Evolutionary conservation across 768 basidiomycete genomes (phyloP).

Genomic region (Amylocystis lapponica): DNA sequence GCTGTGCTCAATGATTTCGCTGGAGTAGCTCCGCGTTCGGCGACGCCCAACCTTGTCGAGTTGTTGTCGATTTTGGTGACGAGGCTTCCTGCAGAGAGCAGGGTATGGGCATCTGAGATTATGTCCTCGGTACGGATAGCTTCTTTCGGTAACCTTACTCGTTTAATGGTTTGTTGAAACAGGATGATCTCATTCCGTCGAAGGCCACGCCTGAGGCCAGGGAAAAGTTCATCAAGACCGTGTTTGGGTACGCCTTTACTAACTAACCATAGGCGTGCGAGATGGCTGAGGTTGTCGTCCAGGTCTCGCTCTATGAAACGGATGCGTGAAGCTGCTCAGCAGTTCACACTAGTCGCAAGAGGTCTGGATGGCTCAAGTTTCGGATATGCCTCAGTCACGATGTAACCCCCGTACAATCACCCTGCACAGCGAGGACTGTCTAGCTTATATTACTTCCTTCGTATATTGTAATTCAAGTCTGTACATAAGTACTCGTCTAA

Average conservation of each 20-base stretch:
- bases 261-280: no score
- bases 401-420: no score
- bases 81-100: slow-evolving; percentile 47
- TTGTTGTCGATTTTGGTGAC: slow-evolving; percentile 63
- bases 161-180: neutral
- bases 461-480: no score
- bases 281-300: no score
- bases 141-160: neutral
- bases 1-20: slow-evolving; percentile 79
- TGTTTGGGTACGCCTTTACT: slow-evolving; percentile 60
- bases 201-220: slow-evolving; percentile 74
- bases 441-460: no score
- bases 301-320: slow-evolving; percentile 69
- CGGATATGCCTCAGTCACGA: slow-evolving; percentile 55
- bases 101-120: slow-evolving; percentile 69
- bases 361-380: slow-evolving; percentile 84
- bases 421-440: no score
- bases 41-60: slow-evolving; percentile 79
- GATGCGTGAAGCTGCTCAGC: slow-evolving; percentile 79
- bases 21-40: slow-evolving; percentile 77
- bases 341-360: slow-evolving; percentile 80
- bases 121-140: slow-evolving; percentile 47
- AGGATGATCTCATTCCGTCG: slow-evolving; percentile 72
- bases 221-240: slow-evolving; percentile 67
- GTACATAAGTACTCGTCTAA: no score